Conservation (phyloP, 164 flowering plant species). For the Liriodendron chinense region DNA sequence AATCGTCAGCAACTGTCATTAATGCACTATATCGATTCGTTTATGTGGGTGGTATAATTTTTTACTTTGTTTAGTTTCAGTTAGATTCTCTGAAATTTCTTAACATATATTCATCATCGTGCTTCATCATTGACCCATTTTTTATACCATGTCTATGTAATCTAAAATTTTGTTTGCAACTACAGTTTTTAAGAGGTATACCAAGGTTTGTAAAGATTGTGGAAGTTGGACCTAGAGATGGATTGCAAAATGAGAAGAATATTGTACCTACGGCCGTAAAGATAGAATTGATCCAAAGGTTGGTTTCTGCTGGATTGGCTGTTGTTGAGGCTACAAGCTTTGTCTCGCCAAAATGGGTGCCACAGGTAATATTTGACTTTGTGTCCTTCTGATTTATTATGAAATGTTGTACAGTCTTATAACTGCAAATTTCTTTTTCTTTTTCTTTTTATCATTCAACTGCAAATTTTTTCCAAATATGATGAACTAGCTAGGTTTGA, state of each 20-base stretch:
- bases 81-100: background rate
- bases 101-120: background rate
- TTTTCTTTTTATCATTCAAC: no score
- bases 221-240: conserved; percentile 99
- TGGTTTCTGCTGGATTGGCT: conserved; percentile 75
- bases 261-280: conserved; percentile 78
- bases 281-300: conserved; percentile 70
- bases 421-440: background rate
- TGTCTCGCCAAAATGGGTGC: conserved; percentile 99
- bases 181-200: conserved; percentile 60
- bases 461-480: no score
- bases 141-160: background rate
- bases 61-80: background rate
- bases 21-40: no score
- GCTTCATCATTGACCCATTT: background rate
- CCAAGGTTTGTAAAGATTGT: conserved; percentile 91
- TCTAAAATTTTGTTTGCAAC: background rate
- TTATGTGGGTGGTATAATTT: no score
- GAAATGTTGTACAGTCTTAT: background rate
- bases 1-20: no score
- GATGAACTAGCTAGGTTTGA: no score
- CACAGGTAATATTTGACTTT: conserved; percentile 61
- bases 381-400: background rate
- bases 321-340: conserved; percentile 98
- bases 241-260: conserved; percentile 94